These are phyloP conservation scores for Thymus mandschuricus DNA, from an alignment of 257 asterid genomes.

Conservation along the genomic window DNA sequence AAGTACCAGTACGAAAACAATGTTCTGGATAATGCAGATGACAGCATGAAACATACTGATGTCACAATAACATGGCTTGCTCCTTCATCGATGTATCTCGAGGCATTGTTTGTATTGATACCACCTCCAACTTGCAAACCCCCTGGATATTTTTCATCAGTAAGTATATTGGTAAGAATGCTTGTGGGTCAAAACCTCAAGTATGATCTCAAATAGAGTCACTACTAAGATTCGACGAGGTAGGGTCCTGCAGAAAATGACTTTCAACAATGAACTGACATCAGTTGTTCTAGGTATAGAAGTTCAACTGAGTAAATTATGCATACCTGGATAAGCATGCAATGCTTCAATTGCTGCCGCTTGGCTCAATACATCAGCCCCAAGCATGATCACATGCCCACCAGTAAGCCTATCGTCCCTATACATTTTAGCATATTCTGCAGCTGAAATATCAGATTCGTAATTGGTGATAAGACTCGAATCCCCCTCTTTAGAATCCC, in stretches of 20 bases:
- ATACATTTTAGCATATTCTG: constrained; percentile 85
- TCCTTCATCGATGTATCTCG: constrained; percentile 82
- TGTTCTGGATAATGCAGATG: background rate
- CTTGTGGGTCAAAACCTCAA: constrained; percentile 30
- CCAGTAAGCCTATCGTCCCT: constrained; percentile 78
- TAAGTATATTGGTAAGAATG: constrained; percentile 47
- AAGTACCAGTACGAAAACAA: constrained; percentile 6
- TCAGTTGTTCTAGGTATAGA: constrained; percentile 5
- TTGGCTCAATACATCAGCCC: constrained; percentile 87
- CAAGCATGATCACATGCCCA: constrained; percentile 98
- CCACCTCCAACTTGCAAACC: constrained; percentile 99
- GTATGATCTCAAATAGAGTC: background rate
- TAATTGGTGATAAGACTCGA: constrained; percentile 81
- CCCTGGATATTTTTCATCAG: constrained; percentile 63
- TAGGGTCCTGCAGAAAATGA: background rate
- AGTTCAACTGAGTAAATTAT: constrained; percentile 8
- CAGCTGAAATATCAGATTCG: constrained; percentile 92
- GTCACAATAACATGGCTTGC: constrained; percentile 98
- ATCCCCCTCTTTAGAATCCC: constrained; percentile 67
- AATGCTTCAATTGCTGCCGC: constrained; percentile 88
- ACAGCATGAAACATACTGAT: constrained; percentile 62
- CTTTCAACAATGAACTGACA: background rate
- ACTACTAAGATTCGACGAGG: constrained; percentile 5
- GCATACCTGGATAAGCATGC: constrained; percentile 86
- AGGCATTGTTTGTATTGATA: constrained; percentile 75